A percentile compares a stretch with the other conserved stretches of the same genome.
Evolutionary conservation across 805 yeast genomes (phyloP).

Genomic region (Crinitomyces ghanaensis): DNA sequence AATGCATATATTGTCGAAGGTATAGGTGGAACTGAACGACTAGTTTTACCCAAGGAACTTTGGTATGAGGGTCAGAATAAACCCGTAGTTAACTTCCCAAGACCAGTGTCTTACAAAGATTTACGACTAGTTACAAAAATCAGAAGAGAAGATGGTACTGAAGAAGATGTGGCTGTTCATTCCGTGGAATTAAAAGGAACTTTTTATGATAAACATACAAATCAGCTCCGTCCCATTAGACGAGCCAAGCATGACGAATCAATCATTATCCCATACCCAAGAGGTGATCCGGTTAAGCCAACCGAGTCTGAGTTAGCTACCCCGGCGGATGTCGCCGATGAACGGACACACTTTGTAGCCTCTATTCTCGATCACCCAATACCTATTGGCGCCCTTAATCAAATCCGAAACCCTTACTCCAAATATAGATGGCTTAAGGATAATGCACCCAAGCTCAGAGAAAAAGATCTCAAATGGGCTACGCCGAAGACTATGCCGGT

Average conservation of each 20-base stretch:
- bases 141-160: constrained; percentile 48
- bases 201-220: constrained; percentile 65
- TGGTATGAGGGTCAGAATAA: constrained; percentile 66
- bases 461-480: constrained; percentile 40
- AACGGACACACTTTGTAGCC: constrained; percentile 64
- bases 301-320: constrained; percentile 15
- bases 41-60: constrained; percentile 57
- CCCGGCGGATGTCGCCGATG: constrained; percentile 39
- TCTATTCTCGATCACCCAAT: constrained; percentile 55
- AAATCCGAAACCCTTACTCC: constrained; percentile 69
- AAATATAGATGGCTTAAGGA: constrained; percentile 42
- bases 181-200: constrained; percentile 54
- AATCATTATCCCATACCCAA: constrained; percentile 85
- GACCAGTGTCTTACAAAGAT: constrained; percentile 44
- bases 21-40: constrained; percentile 50
- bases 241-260: constrained; percentile 58
- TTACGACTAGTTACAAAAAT: constrained; percentile 72
- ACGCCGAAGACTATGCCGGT: constrained; percentile 72
- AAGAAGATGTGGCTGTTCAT: constrained; percentile 68
- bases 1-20: constrained; percentile 57
- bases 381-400: constrained; percentile 52
- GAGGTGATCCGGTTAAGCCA: constrained; percentile 46
- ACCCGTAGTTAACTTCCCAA: constrained; percentile 62
- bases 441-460: constrained; percentile 43
- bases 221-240: constrained; percentile 65